phyloP scores from a whole-genome alignment of 768 basidiomycete species.

The Leucocoprinus leucothites region DNA sequence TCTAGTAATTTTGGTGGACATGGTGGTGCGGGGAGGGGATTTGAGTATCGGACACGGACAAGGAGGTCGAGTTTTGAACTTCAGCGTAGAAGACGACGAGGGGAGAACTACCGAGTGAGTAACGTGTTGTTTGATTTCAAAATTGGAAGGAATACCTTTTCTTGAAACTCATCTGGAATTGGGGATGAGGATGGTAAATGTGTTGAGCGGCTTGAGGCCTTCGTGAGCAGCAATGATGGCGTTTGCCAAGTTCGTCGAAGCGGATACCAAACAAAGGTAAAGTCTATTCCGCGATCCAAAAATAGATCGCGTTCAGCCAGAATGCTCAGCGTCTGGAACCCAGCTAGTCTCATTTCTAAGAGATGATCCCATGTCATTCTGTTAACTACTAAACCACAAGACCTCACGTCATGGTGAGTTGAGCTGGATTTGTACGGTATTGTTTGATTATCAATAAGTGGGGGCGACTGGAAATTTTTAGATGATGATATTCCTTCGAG shows the following conservation, averaged over 20 bases:
- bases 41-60: slow-evolving; percentile 89
- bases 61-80: slow-evolving; percentile 82
- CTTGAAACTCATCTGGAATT: slow-evolving; percentile 47
- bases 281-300: background rate
- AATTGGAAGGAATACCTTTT: slow-evolving; percentile 39
- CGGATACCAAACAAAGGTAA: slow-evolving; percentile 5
- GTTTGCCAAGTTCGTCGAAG: background rate
- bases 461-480: too few species aligned
- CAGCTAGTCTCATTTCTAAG: too few species aligned
- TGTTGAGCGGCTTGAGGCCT: too few species aligned
- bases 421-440: too few species aligned
- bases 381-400: too few species aligned
- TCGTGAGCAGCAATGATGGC: background rate
- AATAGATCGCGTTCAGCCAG: background rate
- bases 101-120: background rate
- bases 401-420: too few species aligned
- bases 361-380: too few species aligned
- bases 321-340: background rate
- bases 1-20: slow-evolving; percentile 95
- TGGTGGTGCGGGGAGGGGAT: slow-evolving; percentile 93
- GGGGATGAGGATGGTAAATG: slow-evolving; percentile 1
- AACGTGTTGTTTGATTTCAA: slow-evolving; percentile 1
- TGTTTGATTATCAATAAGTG: too few species aligned
- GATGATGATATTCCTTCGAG: too few species aligned
- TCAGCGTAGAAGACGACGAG: slow-evolving; percentile 10